Base-by-base conservation (phyloP, 306 rosid species). In the Arachis stenosperma region DNA sequence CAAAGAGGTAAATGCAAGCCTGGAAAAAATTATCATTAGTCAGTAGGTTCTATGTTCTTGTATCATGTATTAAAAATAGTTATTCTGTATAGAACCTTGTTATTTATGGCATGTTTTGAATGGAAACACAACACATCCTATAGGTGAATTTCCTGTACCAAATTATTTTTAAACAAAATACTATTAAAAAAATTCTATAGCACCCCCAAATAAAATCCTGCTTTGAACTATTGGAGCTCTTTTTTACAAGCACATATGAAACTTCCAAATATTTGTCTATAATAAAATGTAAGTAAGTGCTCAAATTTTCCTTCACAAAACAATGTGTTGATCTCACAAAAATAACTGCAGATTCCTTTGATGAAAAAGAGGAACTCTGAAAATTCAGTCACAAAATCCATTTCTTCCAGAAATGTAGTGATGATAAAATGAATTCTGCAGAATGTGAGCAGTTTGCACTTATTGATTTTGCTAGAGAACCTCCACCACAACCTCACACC, bases 1-100 rank as follows among this genome's bases (percentile, higher is more conserved):
- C 97, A 91, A 78, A 88, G 93, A 91, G 99, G 98, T 91, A 81
- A 67, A 53, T 66, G 52, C 47, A 70, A 29, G 30, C 56, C 69
- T 75, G 62, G 48, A 66, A 27, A 42, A 60, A 12, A 17, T 17
- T 17, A 17, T 17, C 27, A 22, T 56, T 33, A 46, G 56, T 46
- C 48, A 33, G 11, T 66, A 61, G 47, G 15, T 44, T 66, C 12
- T 7, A 10, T 61, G n/a, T 48, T 72, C 65, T 65, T 71, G 15
- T 29, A 67, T 69, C 51, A 27, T 58, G 42, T 54, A 13, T 33
- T 69, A 39, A 43, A 78, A 52, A 17, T 54, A 43, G 10, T 60
- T 59, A 77, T 42, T 77, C 65, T 54, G 41, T 66, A 36, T 48
- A 47, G 69, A 62, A 47, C 67, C 66, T 9, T 65, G 65, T 40